phyloP scores from a whole-genome alignment of 2,329 filamentous ascomycete species.

The Aureobasidium sp. region DNA sequence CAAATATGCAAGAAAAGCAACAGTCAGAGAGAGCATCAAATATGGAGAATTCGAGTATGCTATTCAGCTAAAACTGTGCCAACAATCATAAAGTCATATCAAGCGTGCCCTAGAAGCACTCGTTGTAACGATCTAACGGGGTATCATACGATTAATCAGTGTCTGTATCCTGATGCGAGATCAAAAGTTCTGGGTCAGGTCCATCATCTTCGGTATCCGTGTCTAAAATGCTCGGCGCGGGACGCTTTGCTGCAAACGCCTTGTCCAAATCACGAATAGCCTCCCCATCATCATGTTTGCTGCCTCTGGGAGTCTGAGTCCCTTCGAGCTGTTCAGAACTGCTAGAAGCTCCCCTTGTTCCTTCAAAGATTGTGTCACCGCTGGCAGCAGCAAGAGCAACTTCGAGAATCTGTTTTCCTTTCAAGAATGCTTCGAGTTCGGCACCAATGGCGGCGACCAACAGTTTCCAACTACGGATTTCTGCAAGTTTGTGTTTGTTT shows the following conservation, averaged over 20 bases:
- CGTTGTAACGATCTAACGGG: neutral
- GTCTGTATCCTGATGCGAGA: conserved; percentile 40
- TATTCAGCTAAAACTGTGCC: neutral
- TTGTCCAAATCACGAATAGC: conserved; percentile 27
- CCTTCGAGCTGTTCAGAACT: neutral
- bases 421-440: conserved; percentile 60
- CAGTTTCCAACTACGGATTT: conserved; percentile 63
- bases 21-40: neutral
- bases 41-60: neutral
- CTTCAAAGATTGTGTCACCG: conserved; percentile 24
- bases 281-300: conserved; percentile 21
- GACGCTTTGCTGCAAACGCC: conserved; percentile 26
- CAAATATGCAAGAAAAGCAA: neutral
- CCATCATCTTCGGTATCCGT: conserved; percentile 37
- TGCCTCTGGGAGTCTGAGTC: neutral
- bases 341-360: neutral
- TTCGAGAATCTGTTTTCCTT: conserved; percentile 53
- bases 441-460: conserved; percentile 70
- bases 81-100: neutral
- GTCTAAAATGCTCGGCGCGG: conserved; percentile 17
- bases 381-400: conserved; percentile 28
- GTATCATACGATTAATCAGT: neutral
- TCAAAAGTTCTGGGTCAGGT: conserved; percentile 43
- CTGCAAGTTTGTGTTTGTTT: conserved; percentile 47
- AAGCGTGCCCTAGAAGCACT: neutral